Evolutionary conservation across 148 eudicot species (phyloP).

Genomic region (Diospyros lotus): DNA sequence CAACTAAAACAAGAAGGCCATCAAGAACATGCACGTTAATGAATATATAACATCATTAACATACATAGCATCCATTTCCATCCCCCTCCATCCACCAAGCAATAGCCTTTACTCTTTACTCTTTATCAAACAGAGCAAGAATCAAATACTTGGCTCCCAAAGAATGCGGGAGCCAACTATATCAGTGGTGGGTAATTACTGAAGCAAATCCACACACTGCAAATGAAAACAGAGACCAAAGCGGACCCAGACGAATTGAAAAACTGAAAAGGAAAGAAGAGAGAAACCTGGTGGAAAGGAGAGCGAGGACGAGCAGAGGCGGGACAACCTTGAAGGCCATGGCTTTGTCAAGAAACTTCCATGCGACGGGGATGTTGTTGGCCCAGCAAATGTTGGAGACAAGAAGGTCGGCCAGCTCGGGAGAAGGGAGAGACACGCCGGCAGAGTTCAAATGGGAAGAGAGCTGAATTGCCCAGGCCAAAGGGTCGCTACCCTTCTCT

Average conservation of each 20-base stretch:
- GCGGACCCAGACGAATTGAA: neutral
- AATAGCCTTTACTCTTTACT: neutral
- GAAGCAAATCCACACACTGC: slow-evolving; percentile 3
- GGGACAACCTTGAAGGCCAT: slow-evolving; percentile 52
- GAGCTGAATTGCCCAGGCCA: slow-evolving; percentile 69
- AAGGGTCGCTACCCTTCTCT: slow-evolving; percentile 66
- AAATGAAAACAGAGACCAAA: neutral
- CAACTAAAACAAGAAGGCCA: neutral
- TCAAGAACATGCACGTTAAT: neutral
- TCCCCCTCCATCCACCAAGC: neutral
- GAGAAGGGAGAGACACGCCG: slow-evolving; percentile 59
- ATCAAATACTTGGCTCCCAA: slow-evolving; percentile 1
- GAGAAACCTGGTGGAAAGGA: slow-evolving; percentile 69
- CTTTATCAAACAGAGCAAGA: neutral
- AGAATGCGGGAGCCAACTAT: neutral
- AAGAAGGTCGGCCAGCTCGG: slow-evolving; percentile 63
- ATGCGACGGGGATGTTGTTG: slow-evolving; percentile 67
- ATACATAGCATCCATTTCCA: neutral
- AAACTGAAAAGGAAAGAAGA: neutral
- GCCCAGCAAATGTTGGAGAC: slow-evolving; percentile 92
- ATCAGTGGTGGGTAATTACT: neutral
- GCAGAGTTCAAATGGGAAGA: slow-evolving; percentile 51
- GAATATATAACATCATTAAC: neutral
- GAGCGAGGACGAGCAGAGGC: slow-evolving; percentile 70
- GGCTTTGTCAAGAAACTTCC: slow-evolving; percentile 88